These are phyloP conservation scores for Coemansia asiatica DNA, from an alignment of 192 early-diverging fungal species.

Conservation along the genomic window DNA sequence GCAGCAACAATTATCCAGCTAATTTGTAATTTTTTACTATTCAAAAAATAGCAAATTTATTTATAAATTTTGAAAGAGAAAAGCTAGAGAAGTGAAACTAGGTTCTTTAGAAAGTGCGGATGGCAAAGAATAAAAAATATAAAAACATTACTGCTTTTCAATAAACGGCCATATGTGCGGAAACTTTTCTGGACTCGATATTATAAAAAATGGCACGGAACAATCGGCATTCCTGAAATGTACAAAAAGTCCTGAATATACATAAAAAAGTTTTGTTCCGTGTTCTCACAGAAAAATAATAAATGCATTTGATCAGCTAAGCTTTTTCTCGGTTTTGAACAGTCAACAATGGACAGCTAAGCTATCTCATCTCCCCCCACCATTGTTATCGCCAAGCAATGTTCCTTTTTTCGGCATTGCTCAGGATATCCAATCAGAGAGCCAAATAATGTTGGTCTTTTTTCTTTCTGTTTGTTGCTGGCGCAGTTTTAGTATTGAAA, in stretches of 20 bases:
- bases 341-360: not conserved
- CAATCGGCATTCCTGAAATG: not conserved
- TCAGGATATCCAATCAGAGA: not conserved
- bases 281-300: not conserved
- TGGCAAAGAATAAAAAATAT: too few relatives aligned
- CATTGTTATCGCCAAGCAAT: not conserved
- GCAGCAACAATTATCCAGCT: too few relatives aligned
- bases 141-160: too few relatives aligned
- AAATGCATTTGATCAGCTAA: not conserved
- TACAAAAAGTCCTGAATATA: not conserved
- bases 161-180: too few relatives aligned
- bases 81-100: too few relatives aligned
- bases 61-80: too few relatives aligned
- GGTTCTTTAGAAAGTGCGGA: too few relatives aligned
- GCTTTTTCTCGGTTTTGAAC: not conserved
- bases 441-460: too few relatives aligned
- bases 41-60: too few relatives aligned
- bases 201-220: not conserved
- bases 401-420: not conserved
- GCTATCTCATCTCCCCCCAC: not conserved
- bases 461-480: too few relatives aligned
- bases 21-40: not conserved
- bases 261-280: not conserved
- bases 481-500: too few relatives aligned
- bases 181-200: too few relatives aligned